A percentile compares a stretch with the other conserved stretches of the same genome.
These are phyloP conservation scores for Leptographium flavum DNA, from an alignment of 2,329 filamentous ascomycete species.

Conservation along the genomic window DNA sequence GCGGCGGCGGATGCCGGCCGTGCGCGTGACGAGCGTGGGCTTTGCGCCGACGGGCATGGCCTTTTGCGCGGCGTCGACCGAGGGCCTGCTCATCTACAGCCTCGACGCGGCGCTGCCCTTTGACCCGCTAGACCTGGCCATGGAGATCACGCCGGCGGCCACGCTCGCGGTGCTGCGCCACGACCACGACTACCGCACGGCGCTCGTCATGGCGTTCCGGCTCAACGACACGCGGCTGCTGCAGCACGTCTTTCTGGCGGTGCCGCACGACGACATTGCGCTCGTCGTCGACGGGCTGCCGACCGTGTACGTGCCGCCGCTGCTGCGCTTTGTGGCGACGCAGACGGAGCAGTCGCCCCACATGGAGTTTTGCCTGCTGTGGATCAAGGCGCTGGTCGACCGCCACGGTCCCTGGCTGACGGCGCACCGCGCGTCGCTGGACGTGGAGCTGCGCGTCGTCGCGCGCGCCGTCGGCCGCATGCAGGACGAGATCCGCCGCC, in stretches of 20 bases:
- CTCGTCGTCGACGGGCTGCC: slow-evolving; percentile 71
- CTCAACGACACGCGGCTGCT: slow-evolving; percentile 77
- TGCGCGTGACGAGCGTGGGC: slow-evolving; percentile 69
- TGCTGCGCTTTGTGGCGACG: slow-evolving; percentile 75
- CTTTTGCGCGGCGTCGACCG: slow-evolving; percentile 90
- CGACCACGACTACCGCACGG: slow-evolving; percentile 75
- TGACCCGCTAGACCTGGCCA: slow-evolving; percentile 90
- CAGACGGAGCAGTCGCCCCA: slow-evolving; percentile 85
- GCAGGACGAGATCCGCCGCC: slow-evolving; percentile 63
- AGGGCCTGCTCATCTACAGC: slow-evolving; percentile 87
- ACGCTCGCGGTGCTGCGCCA: slow-evolving; percentile 54
- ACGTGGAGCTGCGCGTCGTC: slow-evolving; percentile 72
- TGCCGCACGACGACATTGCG: slow-evolving; percentile 59
- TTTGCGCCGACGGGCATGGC: slow-evolving; percentile 82
- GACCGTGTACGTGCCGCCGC: slow-evolving; percentile 68
- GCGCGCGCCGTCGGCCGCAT: slow-evolving; percentile 69
- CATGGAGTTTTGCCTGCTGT: slow-evolving; percentile 85
- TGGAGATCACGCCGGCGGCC: slow-evolving; percentile 79
- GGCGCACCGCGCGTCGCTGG: slow-evolving; percentile 63
- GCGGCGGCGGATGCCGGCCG: slow-evolving; percentile 62
- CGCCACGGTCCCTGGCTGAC: slow-evolving; percentile 77
- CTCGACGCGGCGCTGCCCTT: slow-evolving; percentile 75
- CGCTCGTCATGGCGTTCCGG: slow-evolving; percentile 92
- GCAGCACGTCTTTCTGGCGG: slow-evolving; percentile 70
- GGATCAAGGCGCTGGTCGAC: slow-evolving; percentile 73